phyloP scores from a whole-genome alignment of 164 flowering plant species.

The Buxus sempervirens region DNA sequence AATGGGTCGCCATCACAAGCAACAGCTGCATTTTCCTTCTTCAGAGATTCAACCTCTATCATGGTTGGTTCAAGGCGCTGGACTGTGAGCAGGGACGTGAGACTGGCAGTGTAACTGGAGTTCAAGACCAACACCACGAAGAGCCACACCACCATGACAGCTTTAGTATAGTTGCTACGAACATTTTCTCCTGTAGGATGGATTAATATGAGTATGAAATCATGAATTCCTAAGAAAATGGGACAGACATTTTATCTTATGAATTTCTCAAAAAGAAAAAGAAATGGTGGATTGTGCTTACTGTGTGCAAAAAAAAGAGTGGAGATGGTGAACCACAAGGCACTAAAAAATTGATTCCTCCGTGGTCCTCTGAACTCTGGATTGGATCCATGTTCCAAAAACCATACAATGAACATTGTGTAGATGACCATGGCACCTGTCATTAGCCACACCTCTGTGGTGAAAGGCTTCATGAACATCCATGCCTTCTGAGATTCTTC shows the following conservation, averaged over 20 bases:
- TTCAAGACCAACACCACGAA: conserved; percentile 22
- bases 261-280: too few species aligned
- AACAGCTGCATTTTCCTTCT: conserved; percentile 4
- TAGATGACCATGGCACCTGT: conserved; percentile 29
- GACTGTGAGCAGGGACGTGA: conserved; percentile 21
- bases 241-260: too few species aligned
- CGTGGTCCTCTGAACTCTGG: conserved; percentile 39
- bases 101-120: conserved; percentile 26
- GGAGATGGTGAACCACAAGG: conserved; percentile 55
- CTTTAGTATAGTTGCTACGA: conserved; percentile 18
- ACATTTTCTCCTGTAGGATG: conserved; percentile 13
- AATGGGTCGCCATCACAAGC: conserved; percentile 16
- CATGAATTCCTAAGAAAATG: too few species aligned
- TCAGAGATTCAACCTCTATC: neutral
- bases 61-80: conserved; percentile 6
- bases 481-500: conserved; percentile 16
- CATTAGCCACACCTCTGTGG: conserved; percentile 43
- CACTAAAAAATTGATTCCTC: conserved; percentile 39
- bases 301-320: conserved; percentile 62
- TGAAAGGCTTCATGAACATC: conserved; percentile 55
- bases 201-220: too few species aligned
- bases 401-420: conserved; percentile 42
- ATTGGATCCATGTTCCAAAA: conserved; percentile 46
- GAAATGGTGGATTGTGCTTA: conserved; percentile 26
- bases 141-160: conserved; percentile 24